phyloP scores from a whole-genome alignment of 352 stramenopile genomes.

The Phytophthora ramorum region DNA sequence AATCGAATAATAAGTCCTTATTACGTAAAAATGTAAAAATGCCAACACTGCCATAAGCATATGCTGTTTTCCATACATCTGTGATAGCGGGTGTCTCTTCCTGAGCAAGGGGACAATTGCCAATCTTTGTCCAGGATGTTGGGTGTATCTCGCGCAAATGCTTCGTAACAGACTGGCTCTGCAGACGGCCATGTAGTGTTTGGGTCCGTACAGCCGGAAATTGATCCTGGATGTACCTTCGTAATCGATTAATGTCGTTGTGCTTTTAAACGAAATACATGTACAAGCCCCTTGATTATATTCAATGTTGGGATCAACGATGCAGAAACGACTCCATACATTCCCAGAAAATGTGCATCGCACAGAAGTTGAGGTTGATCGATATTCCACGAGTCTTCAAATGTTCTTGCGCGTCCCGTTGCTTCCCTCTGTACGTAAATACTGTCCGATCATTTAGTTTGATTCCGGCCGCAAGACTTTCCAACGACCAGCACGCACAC shows the following conservation, averaged over 20 bases:
- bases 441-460: neutral
- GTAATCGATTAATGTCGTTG: slow-evolving; percentile 7
- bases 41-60: slow-evolving; percentile 1
- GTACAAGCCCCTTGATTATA: neutral
- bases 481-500: slow-evolving; percentile 1
- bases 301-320: slow-evolving; percentile 8
- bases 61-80: neutral
- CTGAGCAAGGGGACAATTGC: neutral
- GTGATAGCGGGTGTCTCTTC: neutral
- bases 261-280: slow-evolving; percentile 6
- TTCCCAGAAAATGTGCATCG: slow-evolving; percentile 22
- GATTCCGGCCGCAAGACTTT: neutral
- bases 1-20: neutral
- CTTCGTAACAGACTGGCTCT: neutral
- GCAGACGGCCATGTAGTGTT: neutral
- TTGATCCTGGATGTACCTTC: neutral
- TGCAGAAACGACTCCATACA: slow-evolving; percentile 11
- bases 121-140: slow-evolving; percentile 15
- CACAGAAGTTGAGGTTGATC: slow-evolving; percentile 10
- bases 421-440: slow-evolving; percentile 4
- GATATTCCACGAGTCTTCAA: neutral
- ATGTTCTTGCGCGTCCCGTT: slow-evolving; percentile 1
- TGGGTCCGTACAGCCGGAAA: neutral
- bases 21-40: slow-evolving; percentile 1
- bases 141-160: slow-evolving; percentile 17